These are phyloP conservation scores for Malus fusca DNA, from an alignment of 306 rosid genomes.

Conservation along the genomic window DNA sequence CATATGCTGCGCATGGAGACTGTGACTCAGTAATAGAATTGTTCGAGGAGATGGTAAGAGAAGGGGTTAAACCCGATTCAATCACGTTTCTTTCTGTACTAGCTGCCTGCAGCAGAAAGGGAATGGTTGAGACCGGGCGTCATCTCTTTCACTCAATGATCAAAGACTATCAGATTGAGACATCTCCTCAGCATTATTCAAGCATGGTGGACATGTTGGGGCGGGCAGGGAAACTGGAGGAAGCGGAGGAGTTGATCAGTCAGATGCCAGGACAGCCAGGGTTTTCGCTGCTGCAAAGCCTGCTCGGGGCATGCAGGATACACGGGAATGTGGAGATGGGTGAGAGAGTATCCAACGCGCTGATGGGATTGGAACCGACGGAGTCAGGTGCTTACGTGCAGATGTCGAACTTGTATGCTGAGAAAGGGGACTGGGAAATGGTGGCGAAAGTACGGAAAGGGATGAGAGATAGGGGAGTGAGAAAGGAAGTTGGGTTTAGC, in stretches of 20 bases:
- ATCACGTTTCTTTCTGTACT: slow-evolving; percentile 70
- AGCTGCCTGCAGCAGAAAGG: slow-evolving; percentile 71
- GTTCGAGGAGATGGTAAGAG: slow-evolving; percentile 53
- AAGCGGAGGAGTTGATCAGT: slow-evolving; percentile 50
- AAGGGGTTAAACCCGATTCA: slow-evolving; percentile 49
- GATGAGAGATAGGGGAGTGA: slow-evolving; percentile 73
- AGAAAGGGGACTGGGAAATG: slow-evolving; percentile 81
- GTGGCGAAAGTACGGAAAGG: slow-evolving; percentile 56
- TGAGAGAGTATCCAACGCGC: slow-evolving; percentile 37
- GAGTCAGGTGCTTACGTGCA: slow-evolving; percentile 67
- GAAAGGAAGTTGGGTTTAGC: slow-evolving; percentile 72
- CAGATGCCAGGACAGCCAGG: slow-evolving; percentile 64
- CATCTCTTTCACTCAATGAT: slow-evolving; percentile 49
- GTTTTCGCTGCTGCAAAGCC: slow-evolving; percentile 60
- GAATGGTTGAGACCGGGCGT: slow-evolving; percentile 61
- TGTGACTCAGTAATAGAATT: slow-evolving; percentile 49
- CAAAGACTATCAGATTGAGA: slow-evolving; percentile 48
- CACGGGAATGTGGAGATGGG: slow-evolving; percentile 71
- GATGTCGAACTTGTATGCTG: slow-evolving; percentile 72
- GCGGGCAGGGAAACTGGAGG: slow-evolving; percentile 56
- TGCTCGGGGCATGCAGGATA: slow-evolving; percentile 69
- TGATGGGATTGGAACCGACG: slow-evolving; percentile 57
- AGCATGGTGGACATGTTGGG: slow-evolving; percentile 80
- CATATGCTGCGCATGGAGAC: slow-evolving; percentile 69
- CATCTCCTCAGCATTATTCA: slow-evolving; percentile 62